phyloP scores from a whole-genome alignment of 2,329 filamentous ascomycete genomes.

The Alternaria triticina region DNA sequence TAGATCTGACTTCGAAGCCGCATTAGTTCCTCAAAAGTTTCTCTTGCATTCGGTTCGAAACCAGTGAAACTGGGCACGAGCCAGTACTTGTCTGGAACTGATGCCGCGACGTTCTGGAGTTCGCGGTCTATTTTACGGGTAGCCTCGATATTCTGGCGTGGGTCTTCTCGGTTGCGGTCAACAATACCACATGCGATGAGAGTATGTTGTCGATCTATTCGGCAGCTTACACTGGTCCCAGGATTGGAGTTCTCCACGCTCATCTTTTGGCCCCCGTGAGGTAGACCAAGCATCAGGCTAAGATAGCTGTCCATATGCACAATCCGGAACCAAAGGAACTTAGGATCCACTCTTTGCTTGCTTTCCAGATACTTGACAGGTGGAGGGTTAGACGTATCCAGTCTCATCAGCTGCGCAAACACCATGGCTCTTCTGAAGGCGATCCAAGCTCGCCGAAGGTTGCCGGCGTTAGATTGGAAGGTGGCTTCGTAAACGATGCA shows the following conservation, averaged over 20 bases:
- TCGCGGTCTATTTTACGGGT: constrained; percentile 30
- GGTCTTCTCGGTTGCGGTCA: constrained; percentile 45
- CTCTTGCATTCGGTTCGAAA: constrained; percentile 1
- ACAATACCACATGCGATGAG: constrained; percentile 48
- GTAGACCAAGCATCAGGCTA: constrained; percentile 51
- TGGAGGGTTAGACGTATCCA: constrained; percentile 38
- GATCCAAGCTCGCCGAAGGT: constrained; percentile 51
- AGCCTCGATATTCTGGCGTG: constrained; percentile 24
- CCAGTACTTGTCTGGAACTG: constrained; percentile 12
- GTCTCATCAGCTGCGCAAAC: constrained; percentile 52
- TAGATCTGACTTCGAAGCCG: constrained; percentile 18
- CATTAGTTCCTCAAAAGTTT: constrained; percentile 13
- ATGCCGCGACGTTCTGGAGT: constrained; percentile 12
- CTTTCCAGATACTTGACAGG: constrained; percentile 7
- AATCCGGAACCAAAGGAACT: constrained; percentile 50
- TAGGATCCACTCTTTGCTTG: constrained; percentile 18
- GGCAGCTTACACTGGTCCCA: not conserved
- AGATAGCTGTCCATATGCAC: constrained; percentile 49
- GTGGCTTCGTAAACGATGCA: constrained; percentile 52
- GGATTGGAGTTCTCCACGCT: constrained; percentile 20
- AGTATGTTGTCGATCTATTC: constrained; percentile 40
- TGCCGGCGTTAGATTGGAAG: constrained; percentile 50
- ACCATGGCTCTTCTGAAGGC: constrained; percentile 48
- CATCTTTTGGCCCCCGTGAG: constrained; percentile 39
- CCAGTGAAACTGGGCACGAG: not conserved